A percentile compares a stretch with the other conserved stretches of the same genome.
phyloP scores from a whole-genome alignment of 1,284 basidiomycete genomes.

The Apiotrichum gamsii region DNA sequence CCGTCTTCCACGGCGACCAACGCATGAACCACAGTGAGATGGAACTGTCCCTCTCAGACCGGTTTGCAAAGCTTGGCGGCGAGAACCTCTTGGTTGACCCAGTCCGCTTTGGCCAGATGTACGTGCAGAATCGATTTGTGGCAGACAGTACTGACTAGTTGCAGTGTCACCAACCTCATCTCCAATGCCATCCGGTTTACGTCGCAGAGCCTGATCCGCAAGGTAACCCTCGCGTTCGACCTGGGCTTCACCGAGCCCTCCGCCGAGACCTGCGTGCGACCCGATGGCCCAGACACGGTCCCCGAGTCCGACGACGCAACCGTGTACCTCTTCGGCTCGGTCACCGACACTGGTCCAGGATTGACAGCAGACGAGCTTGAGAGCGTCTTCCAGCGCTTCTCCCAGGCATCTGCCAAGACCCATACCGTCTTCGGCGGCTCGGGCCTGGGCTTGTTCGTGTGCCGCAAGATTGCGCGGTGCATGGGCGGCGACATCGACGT shows the following conservation, averaged over 20 bases:
- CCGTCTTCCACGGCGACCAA: conserved; percentile 37
- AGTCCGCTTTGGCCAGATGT: conserved; percentile 44
- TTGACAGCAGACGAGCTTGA: conserved; percentile 35
- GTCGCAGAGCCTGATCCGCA: conserved; percentile 6
- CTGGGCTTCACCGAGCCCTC: conserved; percentile 20
- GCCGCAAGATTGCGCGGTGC: conserved; percentile 22
- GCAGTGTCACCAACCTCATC: conserved; percentile 16
- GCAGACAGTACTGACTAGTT: no score
- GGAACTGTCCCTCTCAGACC: conserved; percentile 24
- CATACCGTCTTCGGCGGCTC: conserved; percentile 29
- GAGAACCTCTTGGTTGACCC: conserved; percentile 39
- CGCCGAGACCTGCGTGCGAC: not conserved
- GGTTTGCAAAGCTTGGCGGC: conserved; percentile 22
- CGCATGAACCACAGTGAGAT: conserved; percentile 36
- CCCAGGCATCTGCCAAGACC: conserved; percentile 23
- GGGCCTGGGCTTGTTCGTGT: conserved; percentile 31
- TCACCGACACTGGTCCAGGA: conserved; percentile 45
- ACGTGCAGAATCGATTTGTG: no score
- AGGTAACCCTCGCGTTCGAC: conserved; percentile 28
- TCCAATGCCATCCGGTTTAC: conserved; percentile 33
- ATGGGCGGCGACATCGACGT: conserved; percentile 30
- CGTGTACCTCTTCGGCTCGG: conserved; percentile 37
- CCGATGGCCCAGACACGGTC: conserved; percentile 25
- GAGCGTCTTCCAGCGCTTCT: conserved; percentile 41
- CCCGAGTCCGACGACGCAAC: conserved; percentile 36